Evolutionary conservation across 306 rosid species (phyloP).

Genomic region (Citrullus mucosospermus): DNA sequence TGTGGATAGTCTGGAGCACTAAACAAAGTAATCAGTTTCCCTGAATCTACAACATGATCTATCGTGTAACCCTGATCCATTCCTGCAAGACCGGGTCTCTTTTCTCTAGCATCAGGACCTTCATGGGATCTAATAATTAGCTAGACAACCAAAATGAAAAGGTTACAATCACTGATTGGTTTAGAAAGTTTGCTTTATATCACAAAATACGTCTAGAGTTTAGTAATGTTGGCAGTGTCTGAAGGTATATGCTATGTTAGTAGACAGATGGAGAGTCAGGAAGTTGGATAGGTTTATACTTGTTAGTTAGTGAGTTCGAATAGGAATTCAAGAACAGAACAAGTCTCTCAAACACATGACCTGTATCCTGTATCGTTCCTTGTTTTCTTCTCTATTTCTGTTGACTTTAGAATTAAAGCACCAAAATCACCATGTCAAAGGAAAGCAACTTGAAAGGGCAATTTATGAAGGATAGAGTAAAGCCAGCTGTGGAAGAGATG

Average conservation of each 20-base stretch:
- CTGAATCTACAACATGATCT: conserved; percentile 84
- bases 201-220: background rate
- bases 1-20: conserved; percentile 97
- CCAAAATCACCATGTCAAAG: background rate
- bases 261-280: background rate
- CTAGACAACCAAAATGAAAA: conserved; percentile 25
- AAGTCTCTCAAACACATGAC: background rate
- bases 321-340: background rate
- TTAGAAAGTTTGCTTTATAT: background rate
- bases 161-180: background rate
- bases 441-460: background rate
- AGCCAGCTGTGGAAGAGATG: background rate
- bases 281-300: background rate
- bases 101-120: conserved; percentile 95
- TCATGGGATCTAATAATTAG: conserved; percentile 86
- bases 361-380: background rate
- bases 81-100: conserved; percentile 65
- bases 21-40: conserved; percentile 70
- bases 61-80: conserved; percentile 81
- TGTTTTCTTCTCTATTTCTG: background rate
- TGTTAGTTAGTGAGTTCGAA: background rate
- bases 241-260: background rate
- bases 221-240: background rate
- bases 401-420: background rate
- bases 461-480: background rate